Evolutionary conservation across 306 rosid genomes (phyloP).

Genomic region (Trifolium fragiferum): DNA sequence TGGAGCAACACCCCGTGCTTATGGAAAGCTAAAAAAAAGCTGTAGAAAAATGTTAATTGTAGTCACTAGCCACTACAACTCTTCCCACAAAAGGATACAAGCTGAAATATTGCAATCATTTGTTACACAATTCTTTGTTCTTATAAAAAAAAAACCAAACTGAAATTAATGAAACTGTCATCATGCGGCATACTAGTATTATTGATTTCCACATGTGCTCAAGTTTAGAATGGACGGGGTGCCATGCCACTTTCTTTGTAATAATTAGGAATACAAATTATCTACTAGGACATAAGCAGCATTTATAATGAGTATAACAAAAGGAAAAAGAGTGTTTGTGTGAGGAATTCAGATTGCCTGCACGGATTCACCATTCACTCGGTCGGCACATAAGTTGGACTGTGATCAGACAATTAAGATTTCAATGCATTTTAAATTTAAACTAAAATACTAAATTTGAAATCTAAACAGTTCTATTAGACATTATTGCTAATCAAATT

Average conservation of each 20-base stretch:
- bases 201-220: background rate
- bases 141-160: constrained; percentile 17
- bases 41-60: constrained; percentile 25
- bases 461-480: too few relatives aligned
- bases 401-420: too few relatives aligned
- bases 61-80: constrained; percentile 34
- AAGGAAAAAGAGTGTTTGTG: background rate
- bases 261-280: background rate
- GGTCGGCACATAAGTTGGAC: background rate
- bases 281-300: background rate
- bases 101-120: constrained; percentile 36
- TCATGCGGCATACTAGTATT: background rate
- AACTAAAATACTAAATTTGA: too few relatives aligned
- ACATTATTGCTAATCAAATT: too few relatives aligned
- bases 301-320: background rate
- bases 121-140: constrained; percentile 10
- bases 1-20: constrained; percentile 42
- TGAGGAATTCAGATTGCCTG: background rate
- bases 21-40: constrained; percentile 42
- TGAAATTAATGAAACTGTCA: constrained; percentile 8
- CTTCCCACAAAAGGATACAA: constrained; percentile 32
- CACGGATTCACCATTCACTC: background rate
- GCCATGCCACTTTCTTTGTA: background rate
- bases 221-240: background rate
- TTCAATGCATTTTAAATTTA: too few relatives aligned